Base-by-base conservation (phyloP, 2,329 filamentous ascomycete genomes). In the Colletotrichum tropicale region DNA sequence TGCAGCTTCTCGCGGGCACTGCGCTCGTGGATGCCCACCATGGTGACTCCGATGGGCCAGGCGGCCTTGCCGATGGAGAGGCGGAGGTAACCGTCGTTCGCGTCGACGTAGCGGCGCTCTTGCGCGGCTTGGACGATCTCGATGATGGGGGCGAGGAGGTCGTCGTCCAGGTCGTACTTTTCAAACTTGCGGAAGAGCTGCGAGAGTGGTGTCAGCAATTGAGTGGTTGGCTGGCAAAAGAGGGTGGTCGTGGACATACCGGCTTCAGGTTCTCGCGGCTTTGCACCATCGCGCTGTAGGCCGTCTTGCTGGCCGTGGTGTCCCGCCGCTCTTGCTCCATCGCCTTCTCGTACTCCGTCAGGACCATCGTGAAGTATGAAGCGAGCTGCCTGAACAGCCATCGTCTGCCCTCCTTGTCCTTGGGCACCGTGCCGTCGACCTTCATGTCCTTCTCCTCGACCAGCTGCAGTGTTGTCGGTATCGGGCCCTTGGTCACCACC, bases 1-100 rank as follows among this genome's bases (percentile, higher is more conserved):
- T 98, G 96, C 75, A 99, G 87, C 86, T 99, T 99, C 86, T 99
- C 97, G 77, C 97, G 92, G 24, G 97, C 96, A 79, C 94, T 97
- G 82, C 97, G 93, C 88, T 98, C 97, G 91, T 99, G 97, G 80
- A 99, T 99, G 89, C 97, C 97, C 81, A 99, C 97, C 97, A 98
- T 99, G 84, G 97, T 99, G 52, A 99, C 97, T 86, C 97, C 97
- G 81, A 99, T 99, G 28, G 97, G 97, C 97, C 97, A 99, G 18
- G 97, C 97, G 79, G 96, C 96, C 87, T 98, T 98, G 78, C 96
- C 96, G 81, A 99, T 99, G 83, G 95, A 98, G 70, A 99, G 88
- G 69, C 95, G 91, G 76, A 99, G 88, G 84, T 99, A 99, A 1
- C 95, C 96, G 83, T 99, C 95, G 83, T 98, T 98, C 38, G 97